Evolutionary conservation across 2,329 filamentous ascomycete species (phyloP), one percentile per base, ranked within the genome.

Genomic region (Ophioceras dolichostomum): DNA sequence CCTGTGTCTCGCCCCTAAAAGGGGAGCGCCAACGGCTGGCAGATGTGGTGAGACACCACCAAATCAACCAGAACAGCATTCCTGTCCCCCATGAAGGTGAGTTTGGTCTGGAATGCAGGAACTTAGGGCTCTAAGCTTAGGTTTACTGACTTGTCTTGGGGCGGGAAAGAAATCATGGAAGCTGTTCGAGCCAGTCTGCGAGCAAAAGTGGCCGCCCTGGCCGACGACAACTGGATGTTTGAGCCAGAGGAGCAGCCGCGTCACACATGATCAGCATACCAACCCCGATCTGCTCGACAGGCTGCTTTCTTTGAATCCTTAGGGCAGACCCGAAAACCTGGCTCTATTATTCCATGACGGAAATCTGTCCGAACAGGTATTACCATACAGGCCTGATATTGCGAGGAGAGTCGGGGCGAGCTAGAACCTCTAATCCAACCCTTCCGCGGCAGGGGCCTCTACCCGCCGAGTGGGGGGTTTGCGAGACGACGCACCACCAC

Each of bases 161-260:
- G 12, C 18, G 16, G 32, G 34, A 17, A 41, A 78, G 83, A 87
- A 56, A 67, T 88, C 4, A 64, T 86, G 19, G 76, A 81, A 44
- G 70, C 76, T 17, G 71, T 87, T 34, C 73, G 75, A 44, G 71
- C 76, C 24, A 87, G 79, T 54, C 62, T 93, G 38, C 68, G 75
- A 46, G 74, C 74, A 41, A 85, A 86, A 53, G 80, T 87, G 2
- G 71, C 74, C 13, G 76, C 79, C 12, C 60, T 94, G 35, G 72
- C 83, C 17, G 83, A 91, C 36, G 87, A 94, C 51, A 83, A 79
- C 49, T 94, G 87, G 87, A 93, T 94, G 79, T 94, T 83, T 58
- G 84, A 88, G 55, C 65, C 73, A 2, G 81, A 85, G 48, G 68
- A 73, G 38, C 61, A 67, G 42, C 56, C 57, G 30, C 61, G 62